Evolutionary conservation across 1,284 basidiomycete genomes (phyloP).

Genomic region (Pholiota adiposa): DNA sequence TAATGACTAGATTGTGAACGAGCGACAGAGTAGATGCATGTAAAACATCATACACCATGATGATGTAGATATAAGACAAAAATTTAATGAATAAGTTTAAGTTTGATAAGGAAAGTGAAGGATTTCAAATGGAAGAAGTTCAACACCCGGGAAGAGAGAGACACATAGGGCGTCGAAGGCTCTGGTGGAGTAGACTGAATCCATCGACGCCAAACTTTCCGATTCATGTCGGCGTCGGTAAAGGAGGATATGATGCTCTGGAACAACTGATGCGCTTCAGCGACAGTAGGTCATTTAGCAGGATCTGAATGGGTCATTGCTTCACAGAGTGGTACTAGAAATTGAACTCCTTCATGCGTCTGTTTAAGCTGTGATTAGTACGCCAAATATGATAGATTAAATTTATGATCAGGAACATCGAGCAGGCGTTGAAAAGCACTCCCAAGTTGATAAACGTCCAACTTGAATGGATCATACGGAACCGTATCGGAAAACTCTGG

Average conservation of each 20-base stretch:
- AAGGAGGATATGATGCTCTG: not conserved
- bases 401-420: not conserved
- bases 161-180: no score
- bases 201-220: not conserved
- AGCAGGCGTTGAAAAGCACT: constrained; percentile 3
- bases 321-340: not conserved
- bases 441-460: constrained; percentile 26
- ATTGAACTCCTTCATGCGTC: constrained; percentile 5
- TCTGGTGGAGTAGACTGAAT: no score
- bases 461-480: constrained; percentile 27
- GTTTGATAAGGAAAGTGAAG: no score
- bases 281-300: constrained; percentile 3
- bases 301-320: constrained; percentile 9
- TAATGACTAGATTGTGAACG: no score
- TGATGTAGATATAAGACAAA: no score
- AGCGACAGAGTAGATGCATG: no score
- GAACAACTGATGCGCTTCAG: constrained; percentile 4
- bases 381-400: not conserved
- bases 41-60: no score
- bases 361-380: not conserved
- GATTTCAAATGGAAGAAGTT: no score
- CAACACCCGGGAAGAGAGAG: no score
- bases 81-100: no score
- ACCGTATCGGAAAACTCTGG: constrained; percentile 22
- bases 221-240: not conserved